Base-by-base conservation (phyloP, 192 early-diverging fungal genomes). In the Linnemannia hyalina region DNA sequence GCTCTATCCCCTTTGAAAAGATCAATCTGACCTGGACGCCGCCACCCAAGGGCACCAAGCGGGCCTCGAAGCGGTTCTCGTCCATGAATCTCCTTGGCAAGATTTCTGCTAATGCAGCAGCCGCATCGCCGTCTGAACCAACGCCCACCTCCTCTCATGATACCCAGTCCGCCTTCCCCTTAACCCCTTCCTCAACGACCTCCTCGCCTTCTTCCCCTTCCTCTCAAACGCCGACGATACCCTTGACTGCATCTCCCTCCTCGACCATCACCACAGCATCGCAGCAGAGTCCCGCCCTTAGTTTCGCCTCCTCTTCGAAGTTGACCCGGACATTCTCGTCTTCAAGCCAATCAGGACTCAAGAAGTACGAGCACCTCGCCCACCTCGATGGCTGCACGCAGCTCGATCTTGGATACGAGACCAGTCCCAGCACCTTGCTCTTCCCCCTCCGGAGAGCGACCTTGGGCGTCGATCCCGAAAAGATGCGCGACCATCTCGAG, bases 1-100 rank as follows among this genome's bases (percentile, higher is more conserved):
- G 83, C 32, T 85, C 83, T 0, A 85, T 85, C 26, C 83, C 83
- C 23, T 78, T 83, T 49, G 82, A 83, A 70, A 83, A 83, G 44
- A 83, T 83, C 68, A 83, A 83, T 32, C 68, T 83, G 26, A 83
- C 82, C 40, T 83, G 82, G 82, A 83, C 82, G 4, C 82, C 82
- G n/a, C 82, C 82, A 3, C 82, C 82, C 11, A 83, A 83, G 63
- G 82, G 82, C 32, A 54, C 77, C 29, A 83, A 83, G 54, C 44
- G 82, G 13, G 82, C 76, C 22, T 83, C 82, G 23, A 78, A 78
- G 52, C 57, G 82, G 44, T 83, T 83, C 44, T 83, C 82, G 11
- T 74, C 82, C 26, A 36, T 77, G 36, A 83, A 77, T 44, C 82
- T 73, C 22, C 68, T 83, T 15, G 63, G 73, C 49, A 60, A 40